Evolutionary conservation across 2,329 filamentous ascomycete genomes (phyloP).

Genomic region (Diplodia seriata): DNA sequence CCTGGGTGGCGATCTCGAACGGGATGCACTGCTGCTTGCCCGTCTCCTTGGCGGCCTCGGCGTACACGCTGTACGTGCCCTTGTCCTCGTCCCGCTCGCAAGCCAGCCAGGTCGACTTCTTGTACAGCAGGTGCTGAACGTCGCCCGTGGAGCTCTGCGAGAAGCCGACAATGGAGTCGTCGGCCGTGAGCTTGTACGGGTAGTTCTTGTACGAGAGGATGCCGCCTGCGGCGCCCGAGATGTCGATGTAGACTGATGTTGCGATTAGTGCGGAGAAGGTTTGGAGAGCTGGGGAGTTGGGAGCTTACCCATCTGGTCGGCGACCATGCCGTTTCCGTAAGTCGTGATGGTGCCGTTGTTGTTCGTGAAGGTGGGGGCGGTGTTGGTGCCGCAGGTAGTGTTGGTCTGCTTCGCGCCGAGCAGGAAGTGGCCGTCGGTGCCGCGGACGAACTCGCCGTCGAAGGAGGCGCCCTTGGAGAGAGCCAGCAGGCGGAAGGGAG

Average conservation of each 20-base stretch:
- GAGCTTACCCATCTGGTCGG: constrained; percentile 1
- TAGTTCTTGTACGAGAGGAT: constrained; percentile 24
- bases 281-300: rapidly evolving
- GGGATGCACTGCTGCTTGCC: constrained; percentile 17
- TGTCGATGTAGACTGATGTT: constrained; percentile 11
- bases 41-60: background rate
- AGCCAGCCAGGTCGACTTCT: constrained; percentile 8
- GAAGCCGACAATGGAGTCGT: constrained; percentile 9
- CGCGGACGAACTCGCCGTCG: constrained; percentile 12
- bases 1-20: constrained; percentile 4
- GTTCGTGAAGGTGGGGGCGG: background rate
- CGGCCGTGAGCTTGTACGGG: constrained; percentile 7
- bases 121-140: constrained; percentile 7
- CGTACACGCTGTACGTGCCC: constrained; percentile 9
- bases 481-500: constrained; percentile 18
- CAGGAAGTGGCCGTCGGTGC: constrained; percentile 10
- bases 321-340: constrained; percentile 20
- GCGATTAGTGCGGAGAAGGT: too few species aligned
- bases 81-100: background rate
- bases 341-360: constrained; percentile 16
- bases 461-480: constrained; percentile 12
- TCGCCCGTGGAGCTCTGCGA: background rate
- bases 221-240: constrained; percentile 15
- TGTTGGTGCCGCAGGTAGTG: constrained; percentile 13
- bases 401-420: constrained; percentile 20